Conservation (phyloP, 768 basidiomycete species). For the Lentinula raphanica region DNA sequence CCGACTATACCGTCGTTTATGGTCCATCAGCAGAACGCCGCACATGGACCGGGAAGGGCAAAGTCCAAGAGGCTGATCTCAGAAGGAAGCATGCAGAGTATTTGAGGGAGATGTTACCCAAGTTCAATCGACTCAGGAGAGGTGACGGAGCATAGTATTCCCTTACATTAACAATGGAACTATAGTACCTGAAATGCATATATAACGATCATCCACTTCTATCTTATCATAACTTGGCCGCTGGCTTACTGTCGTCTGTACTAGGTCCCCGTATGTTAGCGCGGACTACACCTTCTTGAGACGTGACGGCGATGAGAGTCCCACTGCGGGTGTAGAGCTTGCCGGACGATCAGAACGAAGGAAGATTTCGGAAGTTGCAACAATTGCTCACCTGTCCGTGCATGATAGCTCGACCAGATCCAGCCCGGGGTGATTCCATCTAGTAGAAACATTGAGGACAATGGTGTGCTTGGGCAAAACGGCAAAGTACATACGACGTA, state of each 20-base stretch:
- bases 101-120: constrained; percentile 84
- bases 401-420: constrained; percentile 63
- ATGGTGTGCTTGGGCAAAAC: constrained; percentile 4
- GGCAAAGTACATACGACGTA: constrained; percentile 55
- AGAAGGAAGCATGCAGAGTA: constrained; percentile 89
- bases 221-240: constrained; percentile 37
- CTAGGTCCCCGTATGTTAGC: constrained; percentile 44
- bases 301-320: constrained; percentile 64
- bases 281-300: constrained; percentile 77
- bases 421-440: constrained; percentile 61
- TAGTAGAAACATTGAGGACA: constrained; percentile 19
- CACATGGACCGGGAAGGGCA: constrained; percentile 81
- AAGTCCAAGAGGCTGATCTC: constrained; percentile 77
- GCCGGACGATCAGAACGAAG: not conserved
- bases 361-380: not conserved
- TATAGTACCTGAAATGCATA: not conserved
- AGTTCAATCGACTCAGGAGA: constrained; percentile 73
- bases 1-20: constrained; percentile 81
- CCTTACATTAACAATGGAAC: not conserved
- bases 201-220: not conserved
- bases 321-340: constrained; percentile 70
- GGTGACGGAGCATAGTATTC: not conserved
- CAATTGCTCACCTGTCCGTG: constrained; percentile 57
- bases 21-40: constrained; percentile 71
- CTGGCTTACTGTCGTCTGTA: constrained; percentile 17